These are phyloP conservation scores for Syncephalastrum sp. DNA, from an alignment of 371 early-diverging fungal genomes.

Conservation along the genomic window DNA sequence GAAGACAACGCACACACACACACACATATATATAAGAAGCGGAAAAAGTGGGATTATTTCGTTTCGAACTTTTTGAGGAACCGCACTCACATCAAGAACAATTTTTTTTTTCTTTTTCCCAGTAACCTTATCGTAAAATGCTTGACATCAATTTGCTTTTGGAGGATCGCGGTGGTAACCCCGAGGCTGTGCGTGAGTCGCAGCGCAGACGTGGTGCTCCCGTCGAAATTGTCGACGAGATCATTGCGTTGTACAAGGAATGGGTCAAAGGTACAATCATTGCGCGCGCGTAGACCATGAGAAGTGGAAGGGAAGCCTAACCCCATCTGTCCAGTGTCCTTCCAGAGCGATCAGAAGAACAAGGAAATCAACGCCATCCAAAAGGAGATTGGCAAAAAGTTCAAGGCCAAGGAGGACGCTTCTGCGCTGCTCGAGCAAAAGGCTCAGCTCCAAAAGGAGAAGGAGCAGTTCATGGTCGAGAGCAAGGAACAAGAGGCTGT, in stretches of 20 bases:
- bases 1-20: too few species aligned
- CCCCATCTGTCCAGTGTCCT: constrained; percentile 56
- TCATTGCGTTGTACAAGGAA: constrained; percentile 87
- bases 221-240: constrained; percentile 89
- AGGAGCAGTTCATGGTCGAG: constrained; percentile 64
- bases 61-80: too few species aligned
- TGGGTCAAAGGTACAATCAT: constrained; percentile 80
- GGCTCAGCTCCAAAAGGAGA: constrained; percentile 68
- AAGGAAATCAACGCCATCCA: constrained; percentile 89
- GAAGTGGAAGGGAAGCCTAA: constrained; percentile 1
- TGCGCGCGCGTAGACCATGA: background rate
- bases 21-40: too few species aligned
- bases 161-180: constrained; percentile 94
- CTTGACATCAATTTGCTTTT: constrained; percentile 92
- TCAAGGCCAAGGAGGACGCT: constrained; percentile 93
- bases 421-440: constrained; percentile 75
- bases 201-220: constrained; percentile 87
- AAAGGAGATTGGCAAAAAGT: constrained; percentile 88
- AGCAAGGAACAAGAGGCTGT: constrained; percentile 74
- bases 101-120: constrained; percentile 7
- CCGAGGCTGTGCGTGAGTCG: constrained; percentile 90
- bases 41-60: too few species aligned
- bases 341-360: constrained; percentile 87
- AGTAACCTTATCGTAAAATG: constrained; percentile 37
- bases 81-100: background rate